Evolutionary conservation across 768 basidiomycete genomes (phyloP).

Genomic region (Mycena venus): DNA sequence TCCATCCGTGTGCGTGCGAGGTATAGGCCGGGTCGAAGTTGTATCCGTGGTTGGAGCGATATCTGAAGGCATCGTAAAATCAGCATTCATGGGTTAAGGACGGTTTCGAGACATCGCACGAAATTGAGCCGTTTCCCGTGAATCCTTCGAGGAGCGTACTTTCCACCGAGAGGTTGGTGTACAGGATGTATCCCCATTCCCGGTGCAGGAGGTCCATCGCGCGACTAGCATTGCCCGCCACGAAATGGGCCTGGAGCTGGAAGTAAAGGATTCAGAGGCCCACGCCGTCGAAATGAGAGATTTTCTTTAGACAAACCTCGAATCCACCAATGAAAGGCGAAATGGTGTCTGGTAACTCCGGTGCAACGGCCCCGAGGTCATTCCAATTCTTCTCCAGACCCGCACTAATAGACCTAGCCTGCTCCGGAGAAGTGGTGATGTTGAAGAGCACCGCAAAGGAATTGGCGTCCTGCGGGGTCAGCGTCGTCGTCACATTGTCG

Average conservation of each 20-base stretch:
- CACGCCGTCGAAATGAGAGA: background rate
- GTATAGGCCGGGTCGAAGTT: slow-evolving; percentile 71
- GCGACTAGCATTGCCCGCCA: slow-evolving; percentile 61
- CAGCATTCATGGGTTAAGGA: background rate
- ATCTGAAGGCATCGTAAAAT: slow-evolving; percentile 51
- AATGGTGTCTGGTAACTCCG: slow-evolving; percentile 71
- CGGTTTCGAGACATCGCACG: slow-evolving; percentile 42
- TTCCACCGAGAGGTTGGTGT: slow-evolving; percentile 67
- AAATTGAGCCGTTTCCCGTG: slow-evolving; percentile 68
- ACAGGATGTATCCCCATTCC: slow-evolving; percentile 74
- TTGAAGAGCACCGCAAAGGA: slow-evolving; percentile 69
- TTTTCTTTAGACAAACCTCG: slow-evolving; percentile 50
- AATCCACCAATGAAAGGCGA: slow-evolving; percentile 71
- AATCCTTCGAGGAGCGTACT: slow-evolving; percentile 72
- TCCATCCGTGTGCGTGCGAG: slow-evolving; percentile 74
- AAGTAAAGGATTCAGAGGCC: background rate
- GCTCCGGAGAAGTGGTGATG: slow-evolving; percentile 55
- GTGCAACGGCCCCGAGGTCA: slow-evolving; percentile 63
- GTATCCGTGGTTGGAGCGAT: slow-evolving; percentile 67
- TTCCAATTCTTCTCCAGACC: slow-evolving; percentile 68
- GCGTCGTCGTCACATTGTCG: slow-evolving; percentile 66
- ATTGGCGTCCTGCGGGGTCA: slow-evolving; percentile 71
- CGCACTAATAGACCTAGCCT: slow-evolving; percentile 58
- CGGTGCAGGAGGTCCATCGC: slow-evolving; percentile 67
- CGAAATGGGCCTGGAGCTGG: slow-evolving; percentile 72